Percentiles rank a stretch among this genome's conserved stretches.
These are phyloP conservation scores for Oryza longistaminata DNA, from an alignment of 176 grass and related monocot genomes.

Conservation along the genomic window DNA sequence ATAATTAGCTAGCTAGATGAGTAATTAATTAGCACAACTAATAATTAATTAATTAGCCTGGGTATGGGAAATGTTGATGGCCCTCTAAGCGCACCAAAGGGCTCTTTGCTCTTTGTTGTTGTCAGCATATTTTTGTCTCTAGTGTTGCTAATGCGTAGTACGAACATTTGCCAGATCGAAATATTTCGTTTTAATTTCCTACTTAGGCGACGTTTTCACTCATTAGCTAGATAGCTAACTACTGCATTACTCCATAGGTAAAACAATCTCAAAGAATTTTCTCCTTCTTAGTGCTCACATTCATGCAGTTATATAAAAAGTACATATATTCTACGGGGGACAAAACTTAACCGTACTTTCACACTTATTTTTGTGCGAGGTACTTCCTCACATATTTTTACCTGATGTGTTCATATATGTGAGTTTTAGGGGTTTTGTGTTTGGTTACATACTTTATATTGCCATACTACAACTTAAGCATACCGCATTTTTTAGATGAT, in stretches of 20 bases:
- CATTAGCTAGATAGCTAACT: not conserved
- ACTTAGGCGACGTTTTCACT: not conserved
- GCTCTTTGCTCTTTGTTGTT: not conserved
- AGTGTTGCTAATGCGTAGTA: slow-evolving; percentile 19
- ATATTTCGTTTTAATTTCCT: not conserved
- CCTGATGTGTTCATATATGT: not conserved
- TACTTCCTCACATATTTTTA: not conserved
- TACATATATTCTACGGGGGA: not conserved
- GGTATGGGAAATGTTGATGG: slow-evolving; percentile 23
- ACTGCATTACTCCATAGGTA: not conserved
- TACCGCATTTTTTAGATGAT: too few species aligned
- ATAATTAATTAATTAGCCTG: slow-evolving; percentile 13
- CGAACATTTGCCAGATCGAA: not conserved
- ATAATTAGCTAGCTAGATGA: not conserved
- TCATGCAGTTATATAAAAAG: too few species aligned
- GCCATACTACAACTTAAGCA: too few species aligned
- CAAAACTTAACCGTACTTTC: not conserved
- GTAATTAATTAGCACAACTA: not conserved
- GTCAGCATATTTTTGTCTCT: slow-evolving; percentile 44
- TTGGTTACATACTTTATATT: too few species aligned
- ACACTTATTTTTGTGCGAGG: too few species aligned
- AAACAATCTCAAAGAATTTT: not conserved
- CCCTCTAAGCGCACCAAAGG: slow-evolving; percentile 10
- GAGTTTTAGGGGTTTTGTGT: not conserved
- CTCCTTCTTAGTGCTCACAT: not conserved